Conservation (phyloP, 768 basidiomycete species). For the Rickenella mellea region DNA sequence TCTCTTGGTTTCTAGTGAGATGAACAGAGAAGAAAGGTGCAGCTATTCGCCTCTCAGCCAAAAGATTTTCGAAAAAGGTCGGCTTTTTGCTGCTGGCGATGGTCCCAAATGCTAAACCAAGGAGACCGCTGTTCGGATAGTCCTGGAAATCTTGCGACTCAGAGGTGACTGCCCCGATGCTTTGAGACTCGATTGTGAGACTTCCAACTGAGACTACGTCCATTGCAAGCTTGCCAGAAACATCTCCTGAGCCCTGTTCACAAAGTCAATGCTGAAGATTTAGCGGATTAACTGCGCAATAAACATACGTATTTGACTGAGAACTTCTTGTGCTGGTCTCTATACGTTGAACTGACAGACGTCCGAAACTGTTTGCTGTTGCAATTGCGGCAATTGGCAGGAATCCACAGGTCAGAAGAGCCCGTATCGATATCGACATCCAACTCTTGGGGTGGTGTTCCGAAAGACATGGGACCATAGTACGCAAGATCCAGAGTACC, state of each 20-base stretch:
- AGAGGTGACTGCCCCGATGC: conserved; percentile 42
- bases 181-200: conserved; percentile 35
- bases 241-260: conserved; percentile 41
- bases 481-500: conserved; percentile 36
- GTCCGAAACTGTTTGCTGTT: conserved; percentile 28
- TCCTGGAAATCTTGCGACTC: conserved; percentile 40
- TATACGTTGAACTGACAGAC: conserved; percentile 32
- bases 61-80: conserved; percentile 60
- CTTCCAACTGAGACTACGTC: conserved; percentile 44
- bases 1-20: conserved; percentile 28
- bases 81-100: conserved; percentile 36
- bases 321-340: conserved; percentile 21
- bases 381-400: conserved; percentile 30
- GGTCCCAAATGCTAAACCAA: conserved; percentile 53
- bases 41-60: conserved; percentile 28
- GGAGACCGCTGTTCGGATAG: conserved; percentile 45
- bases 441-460: conserved; percentile 43
- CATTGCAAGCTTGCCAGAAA: conserved; percentile 35
- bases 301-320: conserved; percentile 34
- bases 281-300: not conserved
- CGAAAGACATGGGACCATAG: conserved; percentile 38
- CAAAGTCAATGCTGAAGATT: not conserved
- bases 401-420: conserved; percentile 56
- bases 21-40: conserved; percentile 52
- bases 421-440: conserved; percentile 62